These are phyloP conservation scores for Plasmopara muralis DNA, from an alignment of 352 stramenopile genomes.

Conservation along the genomic window DNA sequence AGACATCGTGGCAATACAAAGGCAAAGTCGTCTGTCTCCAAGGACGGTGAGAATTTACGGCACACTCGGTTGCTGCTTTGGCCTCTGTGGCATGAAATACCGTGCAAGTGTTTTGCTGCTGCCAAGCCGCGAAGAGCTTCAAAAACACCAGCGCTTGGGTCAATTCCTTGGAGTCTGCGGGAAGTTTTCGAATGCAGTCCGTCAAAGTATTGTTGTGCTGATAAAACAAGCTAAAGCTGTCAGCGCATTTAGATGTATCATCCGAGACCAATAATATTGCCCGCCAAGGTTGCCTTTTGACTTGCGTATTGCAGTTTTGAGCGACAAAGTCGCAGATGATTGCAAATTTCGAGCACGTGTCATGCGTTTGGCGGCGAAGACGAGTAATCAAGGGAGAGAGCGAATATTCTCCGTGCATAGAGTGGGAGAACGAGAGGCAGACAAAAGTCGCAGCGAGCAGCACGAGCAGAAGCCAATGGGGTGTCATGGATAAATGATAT, in stretches of 20 bases:
- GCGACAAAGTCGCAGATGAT: constrained; percentile 38
- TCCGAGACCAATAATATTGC: neutral
- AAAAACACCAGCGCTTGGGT: constrained; percentile 29
- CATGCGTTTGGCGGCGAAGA: constrained; percentile 5
- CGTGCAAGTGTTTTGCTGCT: constrained; percentile 38
- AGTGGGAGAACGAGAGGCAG: neutral
- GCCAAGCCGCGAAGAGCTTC: constrained; percentile 38
- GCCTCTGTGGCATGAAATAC: constrained; percentile 46
- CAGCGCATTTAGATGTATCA: constrained; percentile 26
- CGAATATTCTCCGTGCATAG: neutral
- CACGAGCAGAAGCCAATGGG: too few species aligned
- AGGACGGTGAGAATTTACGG: constrained; percentile 30
- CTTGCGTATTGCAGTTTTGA: constrained; percentile 24
- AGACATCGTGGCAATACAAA: constrained; percentile 54
- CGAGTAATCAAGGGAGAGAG: neutral
- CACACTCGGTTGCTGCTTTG: constrained; percentile 39
- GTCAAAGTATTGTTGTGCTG: constrained; percentile 33
- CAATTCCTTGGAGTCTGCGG: constrained; percentile 7
- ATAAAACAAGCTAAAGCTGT: constrained; percentile 51
- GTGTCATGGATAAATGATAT: too few species aligned
- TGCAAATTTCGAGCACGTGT: constrained; percentile 36
- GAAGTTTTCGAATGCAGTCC: constrained; percentile 23
- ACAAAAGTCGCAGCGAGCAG: too few species aligned
- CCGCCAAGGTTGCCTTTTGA: constrained; percentile 4
- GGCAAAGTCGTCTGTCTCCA: constrained; percentile 44